Percentiles rank a stretch among this genome's conserved stretches.
phyloP scores from a whole-genome alignment of 176 grass and related monocot species.

The Raddia distichophylla region DNA sequence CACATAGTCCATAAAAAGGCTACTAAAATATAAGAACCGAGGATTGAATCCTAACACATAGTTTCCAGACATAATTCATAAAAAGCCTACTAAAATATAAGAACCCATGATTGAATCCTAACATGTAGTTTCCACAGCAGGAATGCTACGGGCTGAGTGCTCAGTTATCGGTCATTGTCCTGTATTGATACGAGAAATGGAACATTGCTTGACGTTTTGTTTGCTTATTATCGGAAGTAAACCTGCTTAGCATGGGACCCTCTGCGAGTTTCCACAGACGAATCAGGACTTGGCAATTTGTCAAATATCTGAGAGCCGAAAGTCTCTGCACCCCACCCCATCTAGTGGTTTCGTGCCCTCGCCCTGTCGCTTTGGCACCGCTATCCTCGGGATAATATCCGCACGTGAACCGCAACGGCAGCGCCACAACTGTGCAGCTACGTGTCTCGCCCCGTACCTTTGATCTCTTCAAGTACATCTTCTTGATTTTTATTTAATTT shows the following conservation, averaged over 20 bases:
- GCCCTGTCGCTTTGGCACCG: background rate
- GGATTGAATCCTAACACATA: too few relatives aligned
- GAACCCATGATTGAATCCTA: too few relatives aligned
- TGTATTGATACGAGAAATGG: background rate
- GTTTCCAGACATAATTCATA: too few relatives aligned
- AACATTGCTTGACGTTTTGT: conserved; percentile 12
- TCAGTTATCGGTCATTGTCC: background rate
- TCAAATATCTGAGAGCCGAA: background rate
- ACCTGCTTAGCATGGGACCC: background rate
- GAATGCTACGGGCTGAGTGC: too few relatives aligned
- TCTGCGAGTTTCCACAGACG: background rate
- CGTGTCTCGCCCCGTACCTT: background rate
- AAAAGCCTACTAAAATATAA: too few relatives aligned
- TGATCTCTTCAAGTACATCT: background rate
- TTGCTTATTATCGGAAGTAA: background rate
- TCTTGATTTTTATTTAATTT: too few relatives aligned
- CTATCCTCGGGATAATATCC: background rate
- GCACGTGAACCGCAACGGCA: conserved; percentile 38
- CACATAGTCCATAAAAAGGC: too few relatives aligned
- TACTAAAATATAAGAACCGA: too few relatives aligned
- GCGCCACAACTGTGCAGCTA: conserved; percentile 3
- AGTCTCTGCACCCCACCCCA: conserved; percentile 19
- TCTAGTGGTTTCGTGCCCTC: background rate
- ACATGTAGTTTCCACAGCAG: too few relatives aligned
- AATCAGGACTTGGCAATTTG: conserved; percentile 1